Base-by-base conservation (phyloP, 805 yeast genomes). In the Barnettozyma pratensis region DNA sequence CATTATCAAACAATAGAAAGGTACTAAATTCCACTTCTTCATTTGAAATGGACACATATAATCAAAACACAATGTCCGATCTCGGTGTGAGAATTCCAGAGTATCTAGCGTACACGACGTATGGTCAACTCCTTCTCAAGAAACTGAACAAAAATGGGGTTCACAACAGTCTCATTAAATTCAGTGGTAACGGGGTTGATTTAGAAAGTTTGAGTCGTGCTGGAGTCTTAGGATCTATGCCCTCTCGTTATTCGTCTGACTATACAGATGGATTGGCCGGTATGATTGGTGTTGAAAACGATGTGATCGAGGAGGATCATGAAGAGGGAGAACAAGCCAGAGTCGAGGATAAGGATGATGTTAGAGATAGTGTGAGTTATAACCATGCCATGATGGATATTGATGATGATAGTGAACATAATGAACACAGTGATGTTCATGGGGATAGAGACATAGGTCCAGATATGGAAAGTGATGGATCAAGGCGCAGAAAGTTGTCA, bases 351-450 rank as follows among this genome's bases (percentile, higher is more conserved):
- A 34, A 30, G 7, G 12, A 26, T 10, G 42, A 12, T 26, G 30
- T 25, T 12, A 26, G 7, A 6, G 36, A 41, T 8, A 48, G 51
- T 37, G 29, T 48, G 5, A 48, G 45, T 8, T 51, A 48, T n/a
- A 41, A 45, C 31, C 30, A 50, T 29, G 53, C 53, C 19, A 41
- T 44, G 26, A 53, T 54, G 58, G 58, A 54, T 36, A 30, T 48
- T 6, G 61, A 57, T 29, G 50, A 47, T 11, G 50, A 51, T 7
- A 49, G 48, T 2, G 51, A 49, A 12, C 54, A 51, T 9, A 49
- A 46, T 10, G 53, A 43, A 2, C 46, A 47, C 25, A 50, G 44
- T 26, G 53, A 45, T 7, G 53, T 44, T 6, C 49, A 47, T 28
- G 54, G 49, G 11, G 37, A 38, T 6, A 50, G 46, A 11, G 42